Base-by-base conservation (phyloP, 202 grass and related monocot species). In the Eragrostis tef region DNA sequence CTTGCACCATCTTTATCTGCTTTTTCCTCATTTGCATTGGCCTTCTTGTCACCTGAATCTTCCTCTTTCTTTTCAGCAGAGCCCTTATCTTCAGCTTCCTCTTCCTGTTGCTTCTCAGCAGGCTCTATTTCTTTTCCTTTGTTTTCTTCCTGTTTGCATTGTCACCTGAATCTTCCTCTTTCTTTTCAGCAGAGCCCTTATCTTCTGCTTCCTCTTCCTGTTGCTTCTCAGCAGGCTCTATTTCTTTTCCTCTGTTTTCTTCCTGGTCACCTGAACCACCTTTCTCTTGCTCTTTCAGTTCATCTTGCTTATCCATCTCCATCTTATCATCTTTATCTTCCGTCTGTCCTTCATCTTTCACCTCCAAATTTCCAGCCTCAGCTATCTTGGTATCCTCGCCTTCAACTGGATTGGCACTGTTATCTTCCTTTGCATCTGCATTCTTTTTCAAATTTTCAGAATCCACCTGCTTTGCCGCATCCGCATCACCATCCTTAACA, bases 241-340 rank as follows among this genome's bases (percentile, higher is more conserved):
- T 66, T 80, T 79, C 81, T 65, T 87, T 83, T 27, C 11, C 67
- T 78, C 79, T 68, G 44, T 59, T 76, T 75, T 87, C 87, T 46
- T 75, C 71, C 12, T 54, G 6, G 25, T 84, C 75, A 31, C n/a
- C 80, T 13, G 27, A 70, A 74, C 43, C 73, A 54, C 19, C 44
- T 75, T 71, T 69, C 48, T 73, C 86, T 70, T 79, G 53, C 82
- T 75, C 78, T 71, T 88, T 72, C 11, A 21, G 25, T 70, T 88
- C 64, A 53, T 66, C 74, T 67, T 83, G 9, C 31, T 71, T 70
- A 24, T 79, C 69, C 15, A 7, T 22, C 4, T 41, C 21, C 10
- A 64, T 80, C 47, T 65, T 65, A 17, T 81, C 88, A 74, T 71
- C 43, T 22, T 75, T 77, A 60, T 88, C 74, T 86, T 75, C 83